These are phyloP conservation scores for Botrytis aclada DNA, from an alignment of 2,329 filamentous ascomycete genomes.

Conservation along the genomic window DNA sequence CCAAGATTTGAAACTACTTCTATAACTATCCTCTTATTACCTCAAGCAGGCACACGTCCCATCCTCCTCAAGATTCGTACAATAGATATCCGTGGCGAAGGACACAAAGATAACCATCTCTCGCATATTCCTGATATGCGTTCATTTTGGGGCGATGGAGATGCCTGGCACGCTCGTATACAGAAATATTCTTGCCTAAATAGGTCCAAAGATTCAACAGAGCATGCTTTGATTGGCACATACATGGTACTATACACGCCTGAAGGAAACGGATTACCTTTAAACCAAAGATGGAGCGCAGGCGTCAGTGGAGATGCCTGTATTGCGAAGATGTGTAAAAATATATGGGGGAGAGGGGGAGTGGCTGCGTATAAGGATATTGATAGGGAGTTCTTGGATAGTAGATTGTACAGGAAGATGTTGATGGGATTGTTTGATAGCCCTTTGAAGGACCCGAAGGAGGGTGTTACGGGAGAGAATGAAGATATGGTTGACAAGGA, in stretches of 20 bases:
- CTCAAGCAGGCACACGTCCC: slow-evolving; percentile 10
- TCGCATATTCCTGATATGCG: slow-evolving; percentile 19
- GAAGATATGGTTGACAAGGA: neutral
- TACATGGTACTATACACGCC: slow-evolving; percentile 17
- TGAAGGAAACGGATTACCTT: slow-evolving; percentile 6
- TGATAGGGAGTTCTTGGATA: slow-evolving; percentile 16
- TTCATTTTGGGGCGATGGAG: slow-evolving; percentile 19
- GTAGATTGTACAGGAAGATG: slow-evolving; percentile 15
- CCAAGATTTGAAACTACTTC: slow-evolving; percentile 13
- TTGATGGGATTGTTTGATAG: slow-evolving; percentile 15
- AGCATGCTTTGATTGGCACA: slow-evolving; percentile 14
- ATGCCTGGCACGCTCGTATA: slow-evolving; percentile 13
- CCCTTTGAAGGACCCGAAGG: neutral
- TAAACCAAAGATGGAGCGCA: slow-evolving; percentile 15
- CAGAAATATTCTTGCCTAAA: slow-evolving; percentile 14
- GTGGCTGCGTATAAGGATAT: slow-evolving; percentile 15
- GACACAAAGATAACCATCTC: slow-evolving; percentile 15
- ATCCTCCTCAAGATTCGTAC: slow-evolving; percentile 15
- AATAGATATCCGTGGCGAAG: slow-evolving; percentile 17
- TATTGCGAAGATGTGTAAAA: slow-evolving; percentile 17
- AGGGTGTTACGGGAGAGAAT: neutral
- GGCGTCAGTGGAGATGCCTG: slow-evolving; percentile 19
- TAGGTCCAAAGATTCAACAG: neutral
- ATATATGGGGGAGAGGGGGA: slow-evolving; percentile 15
- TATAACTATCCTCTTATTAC: slow-evolving; percentile 9